Conservation (phyloP, 1,284 basidiomycete genomes). For the Wolfiporia cocos region DNA sequence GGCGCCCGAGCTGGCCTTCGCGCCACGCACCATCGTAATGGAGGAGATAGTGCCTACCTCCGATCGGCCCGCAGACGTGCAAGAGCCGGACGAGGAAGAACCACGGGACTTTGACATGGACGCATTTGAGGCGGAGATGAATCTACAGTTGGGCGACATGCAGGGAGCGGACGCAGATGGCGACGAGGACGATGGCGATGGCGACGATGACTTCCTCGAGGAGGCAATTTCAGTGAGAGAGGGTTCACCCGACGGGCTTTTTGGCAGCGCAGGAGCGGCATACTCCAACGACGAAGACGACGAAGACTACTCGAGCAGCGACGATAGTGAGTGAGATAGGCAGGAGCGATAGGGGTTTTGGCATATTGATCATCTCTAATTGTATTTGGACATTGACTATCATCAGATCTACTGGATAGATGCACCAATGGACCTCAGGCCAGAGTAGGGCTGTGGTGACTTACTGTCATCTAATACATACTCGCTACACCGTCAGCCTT, state of each 20-base stretch:
- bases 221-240: slow-evolving; percentile 34
- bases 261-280: neutral
- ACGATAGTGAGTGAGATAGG: slow-evolving; percentile 69
- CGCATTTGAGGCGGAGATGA: slow-evolving; percentile 39
- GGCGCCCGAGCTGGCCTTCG: neutral
- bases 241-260: slow-evolving; percentile 29
- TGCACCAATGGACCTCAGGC: too few species aligned
- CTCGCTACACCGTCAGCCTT: too few species aligned
- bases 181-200: slow-evolving; percentile 22
- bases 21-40: slow-evolving; percentile 17
- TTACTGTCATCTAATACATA: too few species aligned
- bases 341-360: too few species aligned
- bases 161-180: slow-evolving; percentile 24
- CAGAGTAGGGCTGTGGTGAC: too few species aligned
- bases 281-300: slow-evolving; percentile 37
- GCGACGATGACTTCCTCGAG: too few species aligned
- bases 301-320: slow-evolving; percentile 58
- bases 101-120: slow-evolving; percentile 24
- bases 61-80: slow-evolving; percentile 15
- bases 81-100: slow-evolving; percentile 29
- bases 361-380: too few species aligned
- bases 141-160: slow-evolving; percentile 27
- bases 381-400: too few species aligned
- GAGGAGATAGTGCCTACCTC: slow-evolving; percentile 21
- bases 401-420: too few species aligned